Conservation (phyloP, 441 rosid genomes). For the Isatis lusitanica region DNA sequence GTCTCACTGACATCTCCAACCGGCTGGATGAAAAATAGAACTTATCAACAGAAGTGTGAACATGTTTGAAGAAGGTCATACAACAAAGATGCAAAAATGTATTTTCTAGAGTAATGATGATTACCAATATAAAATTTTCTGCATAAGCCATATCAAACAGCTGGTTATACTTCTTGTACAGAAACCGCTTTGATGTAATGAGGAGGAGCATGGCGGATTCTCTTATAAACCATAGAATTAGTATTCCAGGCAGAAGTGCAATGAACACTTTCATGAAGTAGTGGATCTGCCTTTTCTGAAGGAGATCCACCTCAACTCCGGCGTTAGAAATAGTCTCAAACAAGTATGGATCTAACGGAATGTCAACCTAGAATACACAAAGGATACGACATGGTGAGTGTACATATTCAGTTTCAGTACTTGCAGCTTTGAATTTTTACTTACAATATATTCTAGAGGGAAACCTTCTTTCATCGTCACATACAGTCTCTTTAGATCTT, state of each 20-base stretch:
- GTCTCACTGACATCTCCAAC: slow-evolving; percentile 88
- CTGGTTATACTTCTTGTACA: slow-evolving; percentile 87
- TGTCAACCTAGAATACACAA: slow-evolving; percentile 61
- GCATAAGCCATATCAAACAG: slow-evolving; percentile 91
- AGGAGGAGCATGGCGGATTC: slow-evolving; percentile 81
- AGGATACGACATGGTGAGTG: slow-evolving; percentile 30
- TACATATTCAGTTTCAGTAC: slow-evolving; percentile 21
- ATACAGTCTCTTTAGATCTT: slow-evolving; percentile 85
- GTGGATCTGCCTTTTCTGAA: slow-evolving; percentile 87
- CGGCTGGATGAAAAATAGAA: slow-evolving; percentile 56
- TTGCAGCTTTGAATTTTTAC: slow-evolving; percentile 34
- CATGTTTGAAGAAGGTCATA: slow-evolving; percentile 26
- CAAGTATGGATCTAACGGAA: slow-evolving; percentile 93
- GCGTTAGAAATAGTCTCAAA: slow-evolving; percentile 83
- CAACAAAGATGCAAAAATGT: background rate
- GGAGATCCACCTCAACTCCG: slow-evolving; percentile 94
- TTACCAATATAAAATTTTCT: slow-evolving; percentile 90
- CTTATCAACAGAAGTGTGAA: slow-evolving; percentile 17
- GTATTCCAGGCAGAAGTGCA: slow-evolving; percentile 80
- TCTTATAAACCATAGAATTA: slow-evolving; percentile 77
- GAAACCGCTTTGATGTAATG: slow-evolving; percentile 76
- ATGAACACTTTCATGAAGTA: slow-evolving; percentile 81
- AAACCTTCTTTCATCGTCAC: slow-evolving; percentile 97
- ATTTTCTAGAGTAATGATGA: slow-evolving; percentile 27
- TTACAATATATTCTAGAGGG: slow-evolving; percentile 90